phyloP scores from a whole-genome alignment of 1,284 basidiomycete genomes.

The Microbotryum saponariae region DNA sequence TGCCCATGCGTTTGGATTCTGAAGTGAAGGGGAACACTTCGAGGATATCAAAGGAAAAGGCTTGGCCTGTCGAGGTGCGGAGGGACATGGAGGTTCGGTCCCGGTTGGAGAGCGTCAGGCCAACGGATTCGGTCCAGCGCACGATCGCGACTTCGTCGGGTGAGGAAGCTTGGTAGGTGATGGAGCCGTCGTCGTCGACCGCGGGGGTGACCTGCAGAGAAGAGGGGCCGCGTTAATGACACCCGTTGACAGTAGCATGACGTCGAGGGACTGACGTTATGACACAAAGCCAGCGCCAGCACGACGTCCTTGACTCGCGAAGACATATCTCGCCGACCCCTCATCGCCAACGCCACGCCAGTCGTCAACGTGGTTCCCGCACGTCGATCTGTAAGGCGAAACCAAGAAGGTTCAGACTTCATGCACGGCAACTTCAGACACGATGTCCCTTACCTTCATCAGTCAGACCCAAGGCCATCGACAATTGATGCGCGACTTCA shows the following conservation, averaged over 20 bases:
- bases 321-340: slow-evolving; percentile 90
- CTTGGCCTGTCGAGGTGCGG: slow-evolving; percentile 57
- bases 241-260: not conserved
- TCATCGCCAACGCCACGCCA: slow-evolving; percentile 66
- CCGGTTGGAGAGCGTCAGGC: slow-evolving; percentile 75
- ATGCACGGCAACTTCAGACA: not conserved
- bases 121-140: slow-evolving; percentile 93
- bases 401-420: not conserved
- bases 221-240: slow-evolving; percentile 6
- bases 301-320: slow-evolving; percentile 90
- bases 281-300: slow-evolving; percentile 85
- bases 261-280: slow-evolving; percentile 62
- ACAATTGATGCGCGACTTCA: slow-evolving; percentile 83
- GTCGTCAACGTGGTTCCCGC: slow-evolving; percentile 44
- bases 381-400: not conserved
- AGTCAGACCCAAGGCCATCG: slow-evolving; percentile 60
- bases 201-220: slow-evolving; percentile 69
- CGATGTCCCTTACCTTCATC: not conserved
- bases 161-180: slow-evolving; percentile 96
- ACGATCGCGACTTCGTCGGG: slow-evolving; percentile 99
- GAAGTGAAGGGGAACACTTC: slow-evolving; percentile 95
- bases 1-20: slow-evolving; percentile 98
- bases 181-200: slow-evolving; percentile 79
- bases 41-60: slow-evolving; percentile 72
- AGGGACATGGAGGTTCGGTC: slow-evolving; percentile 81